Evolutionary conservation across 2,329 filamentous ascomycete species (phyloP).

Genomic region (Helminthosporium solani): DNA sequence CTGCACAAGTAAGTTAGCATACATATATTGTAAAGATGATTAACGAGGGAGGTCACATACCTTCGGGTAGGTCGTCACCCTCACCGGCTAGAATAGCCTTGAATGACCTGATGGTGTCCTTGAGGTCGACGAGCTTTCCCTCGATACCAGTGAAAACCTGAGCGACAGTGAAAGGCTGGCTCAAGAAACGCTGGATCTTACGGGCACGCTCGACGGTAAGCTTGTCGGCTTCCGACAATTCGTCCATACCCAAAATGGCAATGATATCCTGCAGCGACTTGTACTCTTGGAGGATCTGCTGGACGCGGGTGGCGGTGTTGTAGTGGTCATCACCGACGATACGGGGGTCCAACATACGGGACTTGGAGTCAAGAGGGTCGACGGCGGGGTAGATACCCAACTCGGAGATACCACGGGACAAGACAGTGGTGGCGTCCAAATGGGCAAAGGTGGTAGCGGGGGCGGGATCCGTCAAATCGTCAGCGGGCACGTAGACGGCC

Average conservation of each 20-base stretch:
- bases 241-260: constrained; percentile 99
- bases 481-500: constrained; percentile 99
- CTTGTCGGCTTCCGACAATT: constrained; percentile 98
- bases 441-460: constrained; percentile 99
- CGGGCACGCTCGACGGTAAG: constrained; percentile 99
- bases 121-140: constrained; percentile 94
- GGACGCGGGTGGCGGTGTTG: constrained; percentile 87
- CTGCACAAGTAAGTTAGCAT: constrained; percentile 48
- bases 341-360: constrained; percentile 98
- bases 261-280: constrained; percentile 99
- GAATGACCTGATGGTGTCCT: constrained; percentile 97
- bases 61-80: constrained; percentile 92
- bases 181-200: constrained; percentile 99
- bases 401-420: constrained; percentile 99
- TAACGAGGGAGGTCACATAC: constrained; percentile 52
- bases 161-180: constrained; percentile 93
- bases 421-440: constrained; percentile 99
- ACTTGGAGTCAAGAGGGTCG: constrained; percentile 99
- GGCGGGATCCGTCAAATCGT: constrained; percentile 99
- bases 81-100: constrained; percentile 95
- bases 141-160: constrained; percentile 90
- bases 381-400: constrained; percentile 99
- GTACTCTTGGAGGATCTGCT: constrained; percentile 99
- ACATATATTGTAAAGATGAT: constrained; percentile 88
- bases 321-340: constrained; percentile 98